A percentile compares a stretch with the other conserved stretches of the same genome.
Conservation (phyloP, 2,329 filamentous ascomycete genomes). For the Phoma sp. region DNA sequence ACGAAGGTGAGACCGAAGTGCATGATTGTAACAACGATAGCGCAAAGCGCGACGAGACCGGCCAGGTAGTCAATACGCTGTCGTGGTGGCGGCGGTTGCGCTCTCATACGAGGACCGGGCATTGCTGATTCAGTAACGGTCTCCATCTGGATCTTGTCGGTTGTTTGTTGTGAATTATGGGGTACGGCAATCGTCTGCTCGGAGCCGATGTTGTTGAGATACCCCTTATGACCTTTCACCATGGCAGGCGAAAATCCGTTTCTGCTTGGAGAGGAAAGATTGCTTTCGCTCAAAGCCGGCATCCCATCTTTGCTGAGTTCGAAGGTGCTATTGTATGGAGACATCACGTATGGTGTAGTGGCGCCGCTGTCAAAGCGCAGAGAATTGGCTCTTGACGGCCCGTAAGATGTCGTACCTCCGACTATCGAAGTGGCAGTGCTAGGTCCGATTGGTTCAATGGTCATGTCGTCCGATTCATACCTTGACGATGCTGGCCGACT, state of each 20-base stretch:
- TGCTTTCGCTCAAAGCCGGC: conserved; percentile 22
- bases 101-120: conserved; percentile 38
- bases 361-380: conserved; percentile 32
- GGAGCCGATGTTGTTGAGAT: conserved; percentile 16
- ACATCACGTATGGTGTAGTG: conserved; percentile 29
- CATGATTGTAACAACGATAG: conserved; percentile 54
- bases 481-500: conserved; percentile 19
- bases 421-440: conserved; percentile 28
- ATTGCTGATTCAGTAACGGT: conserved; percentile 41
- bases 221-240: conserved; percentile 5
- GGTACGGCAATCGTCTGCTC: conserved; percentile 25
- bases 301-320: conserved; percentile 5
- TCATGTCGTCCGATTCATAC: conserved; percentile 31
- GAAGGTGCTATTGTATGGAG: conserved; percentile 23
- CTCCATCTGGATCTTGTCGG: conserved; percentile 39
- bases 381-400: conserved; percentile 30
- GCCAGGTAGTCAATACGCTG: conserved; percentile 56
- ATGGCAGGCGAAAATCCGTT: conserved; percentile 20
- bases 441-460: conserved; percentile 29
- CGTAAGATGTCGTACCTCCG: conserved; percentile 28
- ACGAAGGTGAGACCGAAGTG: conserved; percentile 56
- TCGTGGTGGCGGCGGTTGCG: conserved; percentile 34
- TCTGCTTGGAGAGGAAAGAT: conserved; percentile 21
- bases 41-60: conserved; percentile 55
- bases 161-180: conserved; percentile 7